phyloP scores from a whole-genome alignment of 352 stramenopile species.

The Globisporangium okanoganense region DNA sequence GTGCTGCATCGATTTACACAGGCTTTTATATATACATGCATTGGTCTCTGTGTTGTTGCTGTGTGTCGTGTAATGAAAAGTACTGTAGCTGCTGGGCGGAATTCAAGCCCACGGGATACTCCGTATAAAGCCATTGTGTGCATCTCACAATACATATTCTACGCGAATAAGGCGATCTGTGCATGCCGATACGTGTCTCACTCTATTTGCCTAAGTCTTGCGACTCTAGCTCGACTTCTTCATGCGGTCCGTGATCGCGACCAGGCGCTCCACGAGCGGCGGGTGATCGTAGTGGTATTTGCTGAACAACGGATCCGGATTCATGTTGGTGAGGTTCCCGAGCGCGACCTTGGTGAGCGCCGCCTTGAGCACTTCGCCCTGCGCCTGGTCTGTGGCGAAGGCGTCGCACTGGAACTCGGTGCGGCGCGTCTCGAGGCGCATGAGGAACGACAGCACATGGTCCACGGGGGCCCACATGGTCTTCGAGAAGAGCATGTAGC shows the following conservation, averaged over 20 bases:
- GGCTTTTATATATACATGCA: no score
- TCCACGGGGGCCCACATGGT: slow-evolving; percentile 14
- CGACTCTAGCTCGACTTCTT: not conserved
- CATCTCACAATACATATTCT: not conserved
- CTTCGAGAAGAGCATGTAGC: slow-evolving; percentile 76
- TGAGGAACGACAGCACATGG: not conserved
- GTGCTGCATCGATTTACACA: no score
- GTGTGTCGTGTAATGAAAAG: no score
- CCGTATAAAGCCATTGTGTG: not conserved
- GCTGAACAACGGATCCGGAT: not conserved
- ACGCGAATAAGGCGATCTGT: no score
- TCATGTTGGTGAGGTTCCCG: slow-evolving; percentile 3
- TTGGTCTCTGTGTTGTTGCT: not conserved
- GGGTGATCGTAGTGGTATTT: slow-evolving; percentile 1
- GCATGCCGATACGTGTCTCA: no score
- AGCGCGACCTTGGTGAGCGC: not conserved
- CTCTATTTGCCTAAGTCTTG: no score
- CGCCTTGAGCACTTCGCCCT: not conserved
- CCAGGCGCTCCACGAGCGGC: not conserved
- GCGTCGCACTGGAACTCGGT: not conserved
- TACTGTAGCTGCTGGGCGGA: not conserved
- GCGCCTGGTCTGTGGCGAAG: not conserved
- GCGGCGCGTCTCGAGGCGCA: not conserved
- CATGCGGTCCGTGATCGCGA: not conserved
- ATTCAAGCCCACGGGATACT: not conserved